Percentiles rank a stretch among this genome's conserved stretches.
phyloP scores from a whole-genome alignment of 2,329 filamentous ascomycete genomes.

The Pyrenochaeta sp. region DNA sequence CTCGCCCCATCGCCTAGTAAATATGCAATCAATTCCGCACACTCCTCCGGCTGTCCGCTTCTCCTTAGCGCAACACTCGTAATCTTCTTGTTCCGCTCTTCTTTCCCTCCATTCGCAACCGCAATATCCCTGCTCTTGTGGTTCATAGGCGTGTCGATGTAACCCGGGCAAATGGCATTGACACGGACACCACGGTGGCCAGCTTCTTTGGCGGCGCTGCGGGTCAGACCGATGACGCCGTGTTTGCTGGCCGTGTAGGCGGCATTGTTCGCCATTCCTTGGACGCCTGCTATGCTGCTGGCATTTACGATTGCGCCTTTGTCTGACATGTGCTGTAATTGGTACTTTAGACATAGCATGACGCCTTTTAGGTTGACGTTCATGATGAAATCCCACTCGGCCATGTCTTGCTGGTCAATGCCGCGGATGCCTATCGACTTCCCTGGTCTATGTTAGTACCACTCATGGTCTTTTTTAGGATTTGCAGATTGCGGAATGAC shows the following conservation, averaged over 20 bases:
- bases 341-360: conserved; percentile 48
- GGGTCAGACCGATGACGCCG: conserved; percentile 51
- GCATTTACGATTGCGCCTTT: conserved; percentile 52
- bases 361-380: conserved; percentile 49
- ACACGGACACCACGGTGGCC: conserved; percentile 43
- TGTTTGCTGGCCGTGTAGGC: conserved; percentile 52
- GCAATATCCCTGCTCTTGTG: not conserved
- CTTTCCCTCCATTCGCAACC: not conserved
- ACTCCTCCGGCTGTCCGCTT: conserved; percentile 39
- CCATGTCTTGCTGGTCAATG: conserved; percentile 41
- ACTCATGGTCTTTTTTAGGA: not conserved
- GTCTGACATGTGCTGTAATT: conserved; percentile 51
- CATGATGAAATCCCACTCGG: conserved; percentile 51
- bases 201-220: conserved; percentile 49
- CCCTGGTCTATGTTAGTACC: conserved; percentile 12
- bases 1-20: conserved; percentile 56
- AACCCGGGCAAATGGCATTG: conserved; percentile 46
- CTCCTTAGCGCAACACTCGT: conserved; percentile 19
- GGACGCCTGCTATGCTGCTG: conserved; percentile 60
- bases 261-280: conserved; percentile 48
- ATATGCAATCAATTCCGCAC: conserved; percentile 55
- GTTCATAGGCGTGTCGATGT: conserved; percentile 45
- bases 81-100: not conserved
- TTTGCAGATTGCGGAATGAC: not conserved
- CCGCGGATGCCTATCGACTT: conserved; percentile 26